Evolutionary conservation across 2,329 filamentous ascomycete species (phyloP).

Genomic region (Aspergillaceae sp.): DNA sequence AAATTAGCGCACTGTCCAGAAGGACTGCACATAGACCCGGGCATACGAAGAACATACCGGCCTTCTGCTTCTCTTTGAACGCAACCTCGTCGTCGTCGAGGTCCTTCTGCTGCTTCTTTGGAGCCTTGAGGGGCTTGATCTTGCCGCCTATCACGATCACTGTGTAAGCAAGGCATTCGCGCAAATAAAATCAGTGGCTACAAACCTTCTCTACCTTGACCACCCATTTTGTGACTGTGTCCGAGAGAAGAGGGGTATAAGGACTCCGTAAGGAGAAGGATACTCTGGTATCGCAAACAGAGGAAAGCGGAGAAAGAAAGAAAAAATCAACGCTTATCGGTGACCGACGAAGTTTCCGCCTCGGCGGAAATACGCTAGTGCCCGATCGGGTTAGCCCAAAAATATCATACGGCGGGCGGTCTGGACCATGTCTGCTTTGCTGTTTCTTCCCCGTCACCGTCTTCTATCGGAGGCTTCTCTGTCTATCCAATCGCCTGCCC

Average conservation of each 20-base stretch:
- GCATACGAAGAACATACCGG: constrained; percentile 51
- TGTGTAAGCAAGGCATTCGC: background rate
- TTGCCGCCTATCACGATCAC: constrained; percentile 58
- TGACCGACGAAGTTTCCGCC: constrained; percentile 3
- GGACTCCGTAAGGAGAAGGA: background rate
- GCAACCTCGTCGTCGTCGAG: constrained; percentile 81
- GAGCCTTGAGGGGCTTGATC: constrained; percentile 74
- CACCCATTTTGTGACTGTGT: constrained; percentile 48
- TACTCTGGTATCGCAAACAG: background rate
- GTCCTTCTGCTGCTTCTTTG: constrained; percentile 78
- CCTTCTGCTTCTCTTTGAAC: constrained; percentile 72
- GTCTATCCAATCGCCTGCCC: no score
- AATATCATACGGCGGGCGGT: no score
- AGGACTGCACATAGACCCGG: background rate
- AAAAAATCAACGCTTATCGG: constrained; percentile 15
- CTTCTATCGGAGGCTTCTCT: no score
- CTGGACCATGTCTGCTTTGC: no score
- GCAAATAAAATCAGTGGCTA: background rate
- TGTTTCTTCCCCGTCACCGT: no score
- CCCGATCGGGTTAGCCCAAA: no score
- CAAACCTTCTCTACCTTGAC: constrained; percentile 57
- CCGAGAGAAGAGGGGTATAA: background rate
- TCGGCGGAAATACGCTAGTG: no score
- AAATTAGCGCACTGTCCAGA: background rate
- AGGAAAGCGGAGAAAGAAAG: constrained; percentile 6